Base-by-base conservation (phyloP, 1,139 yeast genomes). In the Nadsonia starkeyi-henricii region DNA sequence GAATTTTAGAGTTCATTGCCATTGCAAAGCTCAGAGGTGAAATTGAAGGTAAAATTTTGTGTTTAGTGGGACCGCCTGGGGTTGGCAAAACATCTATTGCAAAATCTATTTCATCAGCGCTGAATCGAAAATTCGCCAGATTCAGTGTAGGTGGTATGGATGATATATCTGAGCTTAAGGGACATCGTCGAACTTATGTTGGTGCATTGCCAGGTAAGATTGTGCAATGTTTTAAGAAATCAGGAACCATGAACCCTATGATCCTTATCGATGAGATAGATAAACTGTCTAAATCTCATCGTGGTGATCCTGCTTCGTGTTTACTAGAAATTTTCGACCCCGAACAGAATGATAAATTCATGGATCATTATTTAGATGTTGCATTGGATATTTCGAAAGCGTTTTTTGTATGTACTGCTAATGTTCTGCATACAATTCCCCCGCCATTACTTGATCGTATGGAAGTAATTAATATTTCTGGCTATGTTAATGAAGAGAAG, bases 51-150 rank as follows among this genome's bases (percentile, higher is more conserved):
- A 88, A 88, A 64, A 91, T 91, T 50, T 72, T 91, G 50, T 88
- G 97, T 69, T 82, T 91, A 58, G 95, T 86, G 45, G 98, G 98
- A 21, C 97, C 97, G 20, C 98, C 98, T 2, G 98, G 98, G 68
- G 96, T 94, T 21, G 98, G 98, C 66, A 91, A 91, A 64, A 91
- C 98, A 0, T 86, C 96, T 0, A 84, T 91, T 59, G 97, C 96
- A 54, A 84, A 81, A 63, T 86, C 96, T 0, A 86, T 91, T 61
- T 96, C 97, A 7, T 82, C 83, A 57, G 81, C 96, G 0, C 74
- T 91, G 57, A 78, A 84, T 60, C 77, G 96, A 58, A 79, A 85
- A 60, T 88, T 89, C 59, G 86, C 85, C 58, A 75, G 97, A 63
- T 85, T 91, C 63, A 88, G 96, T 39, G 91, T 91, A 62, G 98